Evolutionary conservation across 176 grass and related monocot species (phyloP).

Genomic region (Musa troglodytarum): DNA sequence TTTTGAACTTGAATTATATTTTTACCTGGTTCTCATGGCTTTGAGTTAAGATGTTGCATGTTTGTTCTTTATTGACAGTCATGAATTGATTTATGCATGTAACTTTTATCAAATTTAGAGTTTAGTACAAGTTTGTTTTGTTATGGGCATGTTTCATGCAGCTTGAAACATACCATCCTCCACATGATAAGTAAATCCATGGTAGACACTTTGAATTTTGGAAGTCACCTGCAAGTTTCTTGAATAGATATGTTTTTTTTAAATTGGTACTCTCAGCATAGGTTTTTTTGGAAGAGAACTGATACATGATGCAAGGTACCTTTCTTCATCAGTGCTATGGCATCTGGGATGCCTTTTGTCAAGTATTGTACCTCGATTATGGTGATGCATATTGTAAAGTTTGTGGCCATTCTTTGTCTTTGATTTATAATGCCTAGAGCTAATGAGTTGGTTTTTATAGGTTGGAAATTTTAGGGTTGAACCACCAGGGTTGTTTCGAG

Average conservation of each 20-base stretch:
- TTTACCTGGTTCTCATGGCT: too few species aligned
- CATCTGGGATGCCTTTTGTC: neutral
- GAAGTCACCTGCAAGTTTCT: too few species aligned
- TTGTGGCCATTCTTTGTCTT: neutral
- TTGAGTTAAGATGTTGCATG: too few species aligned
- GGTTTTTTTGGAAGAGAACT: neutral
- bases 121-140: too few species aligned
- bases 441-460: slow-evolving; percentile 29
- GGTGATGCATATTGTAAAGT: neutral
- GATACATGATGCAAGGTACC: neutral
- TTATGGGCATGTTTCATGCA: too few species aligned
- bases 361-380: neutral
- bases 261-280: neutral
- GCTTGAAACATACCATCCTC: too few species aligned
- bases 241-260: neutral
- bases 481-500: slow-evolving; percentile 91
- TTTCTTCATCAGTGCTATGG: neutral
- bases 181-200: too few species aligned
- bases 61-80: too few species aligned
- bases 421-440: neutral
- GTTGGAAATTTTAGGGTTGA: slow-evolving; percentile 99
- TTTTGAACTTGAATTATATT: neutral
- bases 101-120: too few species aligned
- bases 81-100: too few species aligned
- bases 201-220: too few species aligned